Evolutionary conservation across 2,329 filamentous ascomycete species (phyloP).

Genomic region (Lecanicillium sp.): DNA sequence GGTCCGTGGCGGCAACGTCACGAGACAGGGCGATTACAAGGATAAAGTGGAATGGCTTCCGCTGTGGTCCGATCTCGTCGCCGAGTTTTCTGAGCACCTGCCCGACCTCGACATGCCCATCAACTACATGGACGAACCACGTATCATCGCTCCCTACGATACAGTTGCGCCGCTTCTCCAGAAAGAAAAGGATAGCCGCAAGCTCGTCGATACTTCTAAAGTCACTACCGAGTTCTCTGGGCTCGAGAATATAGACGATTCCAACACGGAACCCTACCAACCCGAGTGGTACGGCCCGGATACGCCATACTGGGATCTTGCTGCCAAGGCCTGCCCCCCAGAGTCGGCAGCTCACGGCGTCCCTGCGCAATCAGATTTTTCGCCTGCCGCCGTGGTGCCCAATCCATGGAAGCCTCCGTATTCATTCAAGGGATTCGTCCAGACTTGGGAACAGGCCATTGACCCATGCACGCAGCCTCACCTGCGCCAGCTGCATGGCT

Average conservation of each 20-base stretch:
- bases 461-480: slow-evolving; percentile 53
- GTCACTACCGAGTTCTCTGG: slow-evolving; percentile 36
- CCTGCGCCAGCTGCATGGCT: slow-evolving; percentile 42
- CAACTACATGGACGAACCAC: slow-evolving; percentile 55
- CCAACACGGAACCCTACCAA: slow-evolving; percentile 28
- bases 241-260: slow-evolving; percentile 26
- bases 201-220: slow-evolving; percentile 31
- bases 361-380: slow-evolving; percentile 20
- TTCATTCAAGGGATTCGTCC: slow-evolving; percentile 39
- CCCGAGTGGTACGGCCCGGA: slow-evolving; percentile 38
- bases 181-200: slow-evolving; percentile 35
- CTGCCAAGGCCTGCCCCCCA: slow-evolving; percentile 47
- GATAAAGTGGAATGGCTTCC: slow-evolving; percentile 35
- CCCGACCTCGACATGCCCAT: slow-evolving; percentile 61
- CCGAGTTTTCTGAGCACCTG: slow-evolving; percentile 42
- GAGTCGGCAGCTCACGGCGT: slow-evolving; percentile 37
- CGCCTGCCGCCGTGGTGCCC: slow-evolving; percentile 24
- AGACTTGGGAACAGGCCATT: slow-evolving; percentile 48
- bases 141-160: slow-evolving; percentile 52
- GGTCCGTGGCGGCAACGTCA: slow-evolving; percentile 37
- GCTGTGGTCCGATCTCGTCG: slow-evolving; percentile 40
- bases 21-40: slow-evolving; percentile 27
- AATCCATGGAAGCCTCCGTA: slow-evolving; percentile 25
- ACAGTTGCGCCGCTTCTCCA: slow-evolving; percentile 42
- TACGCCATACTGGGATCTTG: slow-evolving; percentile 51